Conservation (phyloP, 1,284 basidiomycete species). For the Mycena sp. region DNA sequence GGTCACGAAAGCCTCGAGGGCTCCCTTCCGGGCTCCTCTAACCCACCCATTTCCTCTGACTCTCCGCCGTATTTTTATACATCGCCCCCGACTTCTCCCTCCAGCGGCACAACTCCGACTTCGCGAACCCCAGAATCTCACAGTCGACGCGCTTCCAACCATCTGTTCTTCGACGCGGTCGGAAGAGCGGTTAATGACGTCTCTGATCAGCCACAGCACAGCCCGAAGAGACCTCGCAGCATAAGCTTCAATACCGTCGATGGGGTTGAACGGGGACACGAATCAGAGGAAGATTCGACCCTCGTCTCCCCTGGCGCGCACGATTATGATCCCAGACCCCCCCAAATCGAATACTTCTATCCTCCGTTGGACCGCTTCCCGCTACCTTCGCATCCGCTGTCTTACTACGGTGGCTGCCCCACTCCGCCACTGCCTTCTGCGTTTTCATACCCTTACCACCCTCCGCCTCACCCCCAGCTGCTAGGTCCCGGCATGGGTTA, state of each 20-base stretch:
- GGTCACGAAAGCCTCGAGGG: constrained; percentile 30
- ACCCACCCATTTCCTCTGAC: constrained; percentile 25
- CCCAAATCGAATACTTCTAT: constrained; percentile 27
- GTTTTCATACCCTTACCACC: constrained; percentile 29
- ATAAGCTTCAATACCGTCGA: constrained; percentile 18
- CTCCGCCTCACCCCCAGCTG: constrained; percentile 25
- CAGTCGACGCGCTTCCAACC: constrained; percentile 21
- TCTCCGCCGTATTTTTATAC: constrained; percentile 52
- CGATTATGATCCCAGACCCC: constrained; percentile 10
- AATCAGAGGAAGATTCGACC: constrained; percentile 2
- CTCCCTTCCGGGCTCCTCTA: constrained; percentile 22
- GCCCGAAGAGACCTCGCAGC: constrained; percentile 22
- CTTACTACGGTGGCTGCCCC: constrained; percentile 36
- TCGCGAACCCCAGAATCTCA: constrained; percentile 25
- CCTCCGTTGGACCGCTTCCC: constrained; percentile 32
- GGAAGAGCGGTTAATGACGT: constrained; percentile 4
- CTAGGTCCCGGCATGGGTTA: constrained; percentile 13
- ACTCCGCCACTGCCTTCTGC: constrained; percentile 35
- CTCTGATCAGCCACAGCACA: constrained; percentile 12
- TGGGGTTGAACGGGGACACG: constrained; percentile 11
- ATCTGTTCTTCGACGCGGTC: constrained; percentile 27
- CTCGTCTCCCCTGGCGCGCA: neutral
- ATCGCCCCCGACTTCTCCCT: constrained; percentile 36
- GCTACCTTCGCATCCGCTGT: constrained; percentile 1
- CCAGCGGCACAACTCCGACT: neutral